phyloP scores from a whole-genome alignment of 495 filamentous ascomycete species.

The Podospora didyma region DNA sequence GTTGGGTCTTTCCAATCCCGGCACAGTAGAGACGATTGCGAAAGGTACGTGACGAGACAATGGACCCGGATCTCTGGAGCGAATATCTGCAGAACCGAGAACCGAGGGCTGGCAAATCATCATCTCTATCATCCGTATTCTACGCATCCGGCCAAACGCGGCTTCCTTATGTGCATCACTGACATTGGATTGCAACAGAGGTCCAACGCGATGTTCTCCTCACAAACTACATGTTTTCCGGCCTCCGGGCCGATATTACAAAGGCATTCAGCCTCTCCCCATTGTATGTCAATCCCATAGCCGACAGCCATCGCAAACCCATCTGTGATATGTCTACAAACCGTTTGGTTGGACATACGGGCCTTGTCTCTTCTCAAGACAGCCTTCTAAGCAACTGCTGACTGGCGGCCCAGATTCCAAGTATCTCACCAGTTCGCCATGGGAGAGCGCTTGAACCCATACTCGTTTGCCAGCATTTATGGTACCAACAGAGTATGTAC shows the following conservation, averaged over 20 bases:
- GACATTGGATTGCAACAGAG: conserved; percentile 44
- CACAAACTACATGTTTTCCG: conserved; percentile 91
- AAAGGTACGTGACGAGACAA: conserved; percentile 35
- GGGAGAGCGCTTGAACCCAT: conserved; percentile 86
- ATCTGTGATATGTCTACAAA: background rate
- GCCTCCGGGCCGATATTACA: conserved; percentile 89
- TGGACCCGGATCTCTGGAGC: background rate
- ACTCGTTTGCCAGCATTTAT: conserved; percentile 89
- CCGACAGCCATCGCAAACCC: background rate
- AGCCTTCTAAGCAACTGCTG: background rate
- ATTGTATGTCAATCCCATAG: conserved; percentile 37
- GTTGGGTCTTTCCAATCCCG: conserved; percentile 87
- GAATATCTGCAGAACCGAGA: background rate
- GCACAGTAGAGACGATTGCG: conserved; percentile 84
- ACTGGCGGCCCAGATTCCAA: conserved; percentile 58
- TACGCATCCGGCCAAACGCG: background rate
- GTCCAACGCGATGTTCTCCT: conserved; percentile 92
- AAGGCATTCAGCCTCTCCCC: conserved; percentile 91
- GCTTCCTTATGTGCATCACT: conserved; percentile 3
- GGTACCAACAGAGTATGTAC: conserved; percentile 79
- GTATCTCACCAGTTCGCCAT: conserved; percentile 94
- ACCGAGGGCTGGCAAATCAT: background rate
- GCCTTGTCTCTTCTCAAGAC: background rate
- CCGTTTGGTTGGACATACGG: background rate
- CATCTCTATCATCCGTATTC: background rate